Evolutionary conservation across 2,329 filamentous ascomycete species (phyloP).

Genomic region (Fusarium keratoplasticum): DNA sequence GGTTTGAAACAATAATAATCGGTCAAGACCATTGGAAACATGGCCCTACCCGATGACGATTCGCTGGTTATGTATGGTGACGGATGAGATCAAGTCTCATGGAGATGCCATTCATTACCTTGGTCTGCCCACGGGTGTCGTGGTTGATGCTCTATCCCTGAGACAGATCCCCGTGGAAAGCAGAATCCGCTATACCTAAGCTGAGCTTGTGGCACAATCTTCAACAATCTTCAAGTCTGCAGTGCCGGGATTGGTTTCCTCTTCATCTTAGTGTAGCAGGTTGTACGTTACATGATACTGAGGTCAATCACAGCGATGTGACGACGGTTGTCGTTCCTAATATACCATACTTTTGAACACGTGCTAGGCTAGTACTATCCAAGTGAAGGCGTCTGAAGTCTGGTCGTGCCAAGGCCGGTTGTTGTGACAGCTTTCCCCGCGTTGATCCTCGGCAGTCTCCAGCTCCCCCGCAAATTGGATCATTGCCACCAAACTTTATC

Average conservation of each 20-base stretch:
- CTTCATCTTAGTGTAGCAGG: background rate
- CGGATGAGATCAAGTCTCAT: background rate
- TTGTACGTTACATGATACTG: background rate
- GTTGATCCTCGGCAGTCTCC: background rate
- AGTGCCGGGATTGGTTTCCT: background rate
- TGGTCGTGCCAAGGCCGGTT: background rate
- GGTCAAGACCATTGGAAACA: background rate
- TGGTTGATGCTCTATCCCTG: background rate
- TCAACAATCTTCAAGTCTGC: background rate
- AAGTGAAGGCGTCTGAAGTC: background rate
- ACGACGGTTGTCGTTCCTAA: background rate
- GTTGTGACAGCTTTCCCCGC: background rate
- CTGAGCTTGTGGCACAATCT: no score
- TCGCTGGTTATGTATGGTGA: background rate
- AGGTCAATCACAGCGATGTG: background rate
- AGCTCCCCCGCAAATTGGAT: background rate
- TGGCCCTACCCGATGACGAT: background rate
- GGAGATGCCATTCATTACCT: background rate
- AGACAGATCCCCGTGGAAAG: background rate
- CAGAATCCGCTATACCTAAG: background rate
- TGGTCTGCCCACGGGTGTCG: background rate
- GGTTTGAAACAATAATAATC: background rate
- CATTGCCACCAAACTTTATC: background rate
- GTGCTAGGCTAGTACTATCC: background rate
- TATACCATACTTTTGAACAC: background rate